phyloP scores from a whole-genome alignment of 129 eudicot species.

The Oenanthe sinensis region DNA sequence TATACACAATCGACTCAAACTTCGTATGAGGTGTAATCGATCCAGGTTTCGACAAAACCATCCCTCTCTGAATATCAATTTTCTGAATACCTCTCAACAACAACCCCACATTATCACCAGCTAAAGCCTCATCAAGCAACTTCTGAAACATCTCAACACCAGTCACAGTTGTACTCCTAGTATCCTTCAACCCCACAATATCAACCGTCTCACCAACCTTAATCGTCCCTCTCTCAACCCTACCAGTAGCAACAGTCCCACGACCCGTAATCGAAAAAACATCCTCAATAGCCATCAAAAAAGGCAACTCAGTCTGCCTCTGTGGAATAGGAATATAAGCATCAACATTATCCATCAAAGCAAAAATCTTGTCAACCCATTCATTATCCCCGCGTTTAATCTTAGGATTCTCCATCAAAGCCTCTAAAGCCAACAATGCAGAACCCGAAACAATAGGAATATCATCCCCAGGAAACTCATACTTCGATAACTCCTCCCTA shows the following conservation, averaged over 20 bases:
- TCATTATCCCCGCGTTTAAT: slow-evolving; percentile 37
- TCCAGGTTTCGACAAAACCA: slow-evolving; percentile 46
- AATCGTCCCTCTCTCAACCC: slow-evolving; percentile 41
- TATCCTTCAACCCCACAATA: slow-evolving; percentile 37
- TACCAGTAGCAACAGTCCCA: slow-evolving; percentile 52
- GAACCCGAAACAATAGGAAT: slow-evolving; percentile 41
- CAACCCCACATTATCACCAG: slow-evolving; percentile 51
- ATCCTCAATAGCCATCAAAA: slow-evolving; percentile 41
- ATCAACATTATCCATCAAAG: slow-evolving; percentile 40
- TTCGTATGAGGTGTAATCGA: slow-evolving; percentile 34
- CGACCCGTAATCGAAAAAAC: slow-evolving; percentile 44
- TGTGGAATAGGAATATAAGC: slow-evolving; percentile 34
- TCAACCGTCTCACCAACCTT: slow-evolving; percentile 40
- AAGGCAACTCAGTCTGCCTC: slow-evolving; percentile 36
- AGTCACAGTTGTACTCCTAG: slow-evolving; percentile 35
- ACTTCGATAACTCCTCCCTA: slow-evolving; percentile 27
- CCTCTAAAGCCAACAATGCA: slow-evolving; percentile 38
- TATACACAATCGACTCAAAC: slow-evolving; percentile 35
- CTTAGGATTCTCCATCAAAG: slow-evolving; percentile 30
- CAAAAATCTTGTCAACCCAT: slow-evolving; percentile 38
- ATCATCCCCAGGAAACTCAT: slow-evolving; percentile 46
- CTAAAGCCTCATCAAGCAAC: slow-evolving; percentile 43
- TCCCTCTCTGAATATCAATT: slow-evolving; percentile 40
- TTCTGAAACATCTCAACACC: slow-evolving; percentile 59
- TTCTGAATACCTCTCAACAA: slow-evolving; percentile 39